Evolutionary conservation across 2,329 filamentous ascomycete genomes (phyloP).

Genomic region (Phyllachora maydis): DNA sequence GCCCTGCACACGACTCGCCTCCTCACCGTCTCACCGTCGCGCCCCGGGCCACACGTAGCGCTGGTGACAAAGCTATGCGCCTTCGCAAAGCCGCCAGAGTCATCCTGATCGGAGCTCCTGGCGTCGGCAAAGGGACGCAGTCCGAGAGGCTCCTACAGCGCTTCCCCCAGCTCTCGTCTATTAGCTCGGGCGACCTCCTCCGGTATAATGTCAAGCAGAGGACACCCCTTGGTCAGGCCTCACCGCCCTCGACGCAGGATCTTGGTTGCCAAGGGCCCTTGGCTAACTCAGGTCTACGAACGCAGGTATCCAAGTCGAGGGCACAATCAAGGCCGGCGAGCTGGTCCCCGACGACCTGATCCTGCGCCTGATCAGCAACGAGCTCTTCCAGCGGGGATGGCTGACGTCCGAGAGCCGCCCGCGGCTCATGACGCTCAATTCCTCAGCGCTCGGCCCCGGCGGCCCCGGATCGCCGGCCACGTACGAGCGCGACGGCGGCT

Average conservation of each 20-base stretch:
- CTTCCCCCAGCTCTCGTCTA: constrained; percentile 75
- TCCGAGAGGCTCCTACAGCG: constrained; percentile 69
- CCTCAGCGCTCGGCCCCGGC: constrained; percentile 16
- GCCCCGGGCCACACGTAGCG: too few relatives aligned
- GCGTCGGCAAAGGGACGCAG: constrained; percentile 93
- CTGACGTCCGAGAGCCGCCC: constrained; percentile 27
- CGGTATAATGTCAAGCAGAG: constrained; percentile 80
- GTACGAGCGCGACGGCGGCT: constrained; percentile 12
- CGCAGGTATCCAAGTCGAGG: constrained; percentile 78
- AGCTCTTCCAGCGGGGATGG: constrained; percentile 75
- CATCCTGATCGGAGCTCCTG: constrained; percentile 89
- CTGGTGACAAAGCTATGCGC: constrained; percentile 33
- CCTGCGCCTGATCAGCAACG: constrained; percentile 75
- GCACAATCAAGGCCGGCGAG: constrained; percentile 67
- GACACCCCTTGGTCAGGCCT: constrained; percentile 56
- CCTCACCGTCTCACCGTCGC: too few relatives aligned
- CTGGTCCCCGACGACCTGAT: constrained; percentile 90
- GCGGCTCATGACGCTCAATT: constrained; percentile 29
- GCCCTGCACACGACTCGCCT: too few relatives aligned
- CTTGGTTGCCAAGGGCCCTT: too few relatives aligned
- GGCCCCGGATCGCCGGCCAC: constrained; percentile 19
- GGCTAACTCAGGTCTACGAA: too few relatives aligned
- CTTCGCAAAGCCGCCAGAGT: constrained; percentile 70
- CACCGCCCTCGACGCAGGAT: too few relatives aligned
- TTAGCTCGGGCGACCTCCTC: constrained; percentile 85